These are phyloP conservation scores for Dictyostelium brefeldianum DNA, from an alignment of 78 protist genomes.

Conservation along the genomic window DNA sequence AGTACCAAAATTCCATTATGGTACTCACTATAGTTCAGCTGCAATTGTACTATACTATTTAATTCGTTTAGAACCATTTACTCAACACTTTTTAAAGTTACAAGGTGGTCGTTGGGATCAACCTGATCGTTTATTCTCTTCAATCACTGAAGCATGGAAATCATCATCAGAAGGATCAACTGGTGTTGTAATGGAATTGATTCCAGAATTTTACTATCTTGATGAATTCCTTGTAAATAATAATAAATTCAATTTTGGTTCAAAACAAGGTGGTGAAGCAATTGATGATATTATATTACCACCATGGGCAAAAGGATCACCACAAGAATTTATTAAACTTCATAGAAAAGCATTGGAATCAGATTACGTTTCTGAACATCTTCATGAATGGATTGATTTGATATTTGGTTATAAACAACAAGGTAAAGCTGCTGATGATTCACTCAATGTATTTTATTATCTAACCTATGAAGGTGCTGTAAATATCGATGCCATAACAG, in stretches of 20 bases:
- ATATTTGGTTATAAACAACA: constrained; percentile 96
- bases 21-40: constrained; percentile 94
- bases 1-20: constrained; percentile 94
- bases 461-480: constrained; percentile 97
- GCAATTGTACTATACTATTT: constrained; percentile 91
- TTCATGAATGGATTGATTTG: constrained; percentile 98
- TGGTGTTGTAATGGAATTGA: constrained; percentile 95
- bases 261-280: constrained; percentile 70
- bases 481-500: constrained; percentile 90
- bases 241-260: constrained; percentile 85
- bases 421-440: constrained; percentile 89
- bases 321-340: constrained; percentile 83
- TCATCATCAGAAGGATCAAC: constrained; percentile 32
- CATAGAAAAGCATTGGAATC: constrained; percentile 93
- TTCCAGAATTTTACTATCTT: constrained; percentile 92
- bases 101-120: constrained; percentile 97
- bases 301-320: constrained; percentile 94
- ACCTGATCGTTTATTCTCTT: constrained; percentile 94
- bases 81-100: constrained; percentile 81
- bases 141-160: constrained; percentile 88
- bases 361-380: constrained; percentile 85
- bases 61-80: constrained; percentile 97
- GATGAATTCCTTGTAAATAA: constrained; percentile 84
- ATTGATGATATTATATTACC: constrained; percentile 95
- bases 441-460: constrained; percentile 93